Evolutionary conservation across 1,139 yeast species (phyloP), one percentile per base, ranked within the genome.

Genomic region (Suhomyces maxii): DNA sequence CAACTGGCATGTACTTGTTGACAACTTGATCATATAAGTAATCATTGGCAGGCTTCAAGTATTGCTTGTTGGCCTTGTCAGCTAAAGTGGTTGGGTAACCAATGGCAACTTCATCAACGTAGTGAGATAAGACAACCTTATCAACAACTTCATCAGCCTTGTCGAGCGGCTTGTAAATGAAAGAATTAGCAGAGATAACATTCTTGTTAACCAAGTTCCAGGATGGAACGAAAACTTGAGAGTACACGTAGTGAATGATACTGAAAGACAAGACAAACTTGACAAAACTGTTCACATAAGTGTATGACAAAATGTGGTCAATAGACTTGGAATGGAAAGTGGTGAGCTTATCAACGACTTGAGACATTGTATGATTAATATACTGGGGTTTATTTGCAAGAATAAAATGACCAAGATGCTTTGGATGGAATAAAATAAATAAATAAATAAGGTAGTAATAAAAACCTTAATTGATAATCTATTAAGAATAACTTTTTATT

Each of bases 311-410:
- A 44, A 74, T 46, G 55, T 74, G 79, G 37, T 58, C 52, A 36
- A 69, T 43, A n/a, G 75, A 54, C 54, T 67, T 64, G 42, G 78
- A 73, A 42, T 64, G 54, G 56, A 68, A 68, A 34, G 55, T 50
- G 32, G 42, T 39, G 12, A 42, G 23, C 32, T 47, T 45, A 7
- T 45, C 39, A 34, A 34, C 36, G 31, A 39, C 47, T 8, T 39
- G 30, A 36, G 50, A 43, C 50, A 47, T 47, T 36, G 38, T 32
- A 32, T 33, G 28, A 12, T 8, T 32, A 13, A 26, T 34, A 13
- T 18, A 6, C 3, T 26, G 13, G 18, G 3, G 4, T 18, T 18
- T 18, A 18, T 18, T 18, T 18, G 23, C 23, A 18, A 18, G 23
- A 31, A 31, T 31, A 31, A 31, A n/a, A n/a, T 31, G 33, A n/a